A percentile compares a stretch with the other conserved stretches of the same genome.
Conservation (phyloP, 345 rosid genomes). For the Noccaea caerulescens region DNA sequence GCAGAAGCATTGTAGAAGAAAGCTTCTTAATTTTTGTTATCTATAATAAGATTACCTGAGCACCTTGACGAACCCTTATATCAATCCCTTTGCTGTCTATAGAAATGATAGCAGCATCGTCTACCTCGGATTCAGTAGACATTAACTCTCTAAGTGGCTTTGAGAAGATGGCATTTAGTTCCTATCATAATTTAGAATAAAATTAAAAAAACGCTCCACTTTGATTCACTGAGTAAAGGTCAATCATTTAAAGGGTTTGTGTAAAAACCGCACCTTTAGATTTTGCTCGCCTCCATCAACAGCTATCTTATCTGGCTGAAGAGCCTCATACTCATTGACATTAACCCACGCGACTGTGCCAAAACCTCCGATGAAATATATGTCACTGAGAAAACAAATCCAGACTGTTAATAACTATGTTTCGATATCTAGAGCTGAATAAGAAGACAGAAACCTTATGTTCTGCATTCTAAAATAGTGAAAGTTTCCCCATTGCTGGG, state of each 20-base stretch:
- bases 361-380: slow-evolving; percentile 97
- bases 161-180: slow-evolving; percentile 81
- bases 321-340: slow-evolving; percentile 78
- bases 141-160: slow-evolving; percentile 75
- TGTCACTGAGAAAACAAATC: slow-evolving; percentile 60
- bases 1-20: background rate
- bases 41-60: slow-evolving; percentile 61
- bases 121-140: slow-evolving; percentile 72
- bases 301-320: slow-evolving; percentile 92
- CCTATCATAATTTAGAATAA: slow-evolving; percentile 48
- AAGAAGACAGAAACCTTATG: slow-evolving; percentile 61
- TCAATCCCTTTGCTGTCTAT: slow-evolving; percentile 95
- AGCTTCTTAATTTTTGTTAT: slow-evolving; percentile 12
- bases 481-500: slow-evolving; percentile 98
- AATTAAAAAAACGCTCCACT: background rate
- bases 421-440: background rate
- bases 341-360: slow-evolving; percentile 99
- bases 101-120: slow-evolving; percentile 94
- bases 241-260: background rate
- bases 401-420: background rate
- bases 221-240: background rate
- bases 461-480: slow-evolving; percentile 93
- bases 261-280: slow-evolving; percentile 60
- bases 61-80: slow-evolving; percentile 93
- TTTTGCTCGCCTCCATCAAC: slow-evolving; percentile 94